Conservation (phyloP, 257 asterid species). For the Sherardia arvensis region DNA sequence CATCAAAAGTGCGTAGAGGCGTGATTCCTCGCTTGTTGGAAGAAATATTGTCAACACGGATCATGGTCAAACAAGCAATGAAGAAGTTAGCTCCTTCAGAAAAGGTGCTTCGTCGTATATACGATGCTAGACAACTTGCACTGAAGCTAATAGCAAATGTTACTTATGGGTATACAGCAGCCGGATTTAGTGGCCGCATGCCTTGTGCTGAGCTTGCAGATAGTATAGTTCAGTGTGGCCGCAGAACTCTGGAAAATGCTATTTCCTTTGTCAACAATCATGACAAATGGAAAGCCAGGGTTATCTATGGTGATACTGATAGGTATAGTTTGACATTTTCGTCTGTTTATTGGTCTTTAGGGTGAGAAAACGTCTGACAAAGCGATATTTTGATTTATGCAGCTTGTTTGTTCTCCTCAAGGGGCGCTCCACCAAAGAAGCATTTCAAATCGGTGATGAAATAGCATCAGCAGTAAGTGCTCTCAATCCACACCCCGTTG, state of each 20-base stretch:
- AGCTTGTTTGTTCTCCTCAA: conserved; percentile 95
- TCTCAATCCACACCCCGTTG: conserved; percentile 79
- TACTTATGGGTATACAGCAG: conserved; percentile 97
- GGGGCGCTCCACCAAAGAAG: conserved; percentile 77
- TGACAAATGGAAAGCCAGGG: conserved; percentile 80
- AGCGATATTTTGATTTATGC: conserved; percentile 16
- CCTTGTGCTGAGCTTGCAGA: conserved; percentile 99
- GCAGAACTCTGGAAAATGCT: conserved; percentile 84
- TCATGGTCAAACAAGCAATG: conserved; percentile 96
- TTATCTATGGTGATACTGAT: conserved; percentile 91
- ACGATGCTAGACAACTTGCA: conserved; percentile 92
- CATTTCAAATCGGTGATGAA: conserved; percentile 74
- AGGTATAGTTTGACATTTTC: conserved; percentile 32
- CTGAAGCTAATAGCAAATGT: conserved; percentile 95
- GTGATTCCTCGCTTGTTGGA: conserved; percentile 83
- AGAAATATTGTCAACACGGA: conserved; percentile 85
- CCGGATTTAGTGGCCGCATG: conserved; percentile 99
- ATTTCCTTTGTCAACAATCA: conserved; percentile 69
- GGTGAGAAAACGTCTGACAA: not conserved
- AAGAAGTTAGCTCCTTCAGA: conserved; percentile 67
- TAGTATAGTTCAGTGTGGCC: conserved; percentile 96
- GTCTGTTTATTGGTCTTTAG: not conserved
- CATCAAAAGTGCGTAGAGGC: conserved; percentile 69
- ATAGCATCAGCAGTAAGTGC: conserved; percentile 74
- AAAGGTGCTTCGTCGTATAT: conserved; percentile 70